Base-by-base conservation (phyloP, 148 eudicot species). In the Linanthus parryae region DNA sequence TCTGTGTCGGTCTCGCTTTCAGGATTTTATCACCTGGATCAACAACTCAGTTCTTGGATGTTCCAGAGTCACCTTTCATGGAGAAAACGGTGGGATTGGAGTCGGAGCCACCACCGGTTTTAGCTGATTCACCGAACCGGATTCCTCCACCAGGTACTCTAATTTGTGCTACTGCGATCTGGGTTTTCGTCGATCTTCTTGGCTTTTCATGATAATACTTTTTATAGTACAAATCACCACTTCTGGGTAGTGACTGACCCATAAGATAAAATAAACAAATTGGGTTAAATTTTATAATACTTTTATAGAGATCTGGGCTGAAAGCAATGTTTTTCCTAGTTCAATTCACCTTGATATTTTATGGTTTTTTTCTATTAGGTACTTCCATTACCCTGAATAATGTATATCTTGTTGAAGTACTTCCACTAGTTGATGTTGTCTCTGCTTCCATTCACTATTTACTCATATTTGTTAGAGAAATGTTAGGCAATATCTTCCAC, bases 1-100 rank as follows among this genome's bases (percentile, higher is more conserved):
- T 78, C 23, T 61, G 75, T 0, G 58, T 74, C 5, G 58, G 43
- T 20, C 57, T 78, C 56, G 41, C 58, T 45, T 48, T 78, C 39
- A 39, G 72, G 35, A 28, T 71, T 11, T 51, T 74, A 21, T 43
- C 61, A 38, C 48, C 53, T 22, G 33, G 31, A n/a, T n/a, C n/a
- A 45, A 33, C 67, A 23, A 7, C 56, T 59, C 56, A 5, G 1
- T 73, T 65, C 35, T 52, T 68, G 17, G 15, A 57, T 11, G 26
- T 31, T 57, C 50, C 47, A 20, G 41, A 43, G 22, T 8, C 50
- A 14, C 39, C 23, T 5, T 29, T 44, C 22, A 12, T 30, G 12
- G 38, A 55, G n/a, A 40, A 41, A 28, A 15, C 45, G 29, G 30
- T 24, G 46, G 17, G 18, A 1, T 20, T 22, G 15, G 1, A 28